A percentile compares a stretch with the other conserved stretches of the same genome.
phyloP scores from a whole-genome alignment of 306 rosid species.

The Lathyrus oleraceus region DNA sequence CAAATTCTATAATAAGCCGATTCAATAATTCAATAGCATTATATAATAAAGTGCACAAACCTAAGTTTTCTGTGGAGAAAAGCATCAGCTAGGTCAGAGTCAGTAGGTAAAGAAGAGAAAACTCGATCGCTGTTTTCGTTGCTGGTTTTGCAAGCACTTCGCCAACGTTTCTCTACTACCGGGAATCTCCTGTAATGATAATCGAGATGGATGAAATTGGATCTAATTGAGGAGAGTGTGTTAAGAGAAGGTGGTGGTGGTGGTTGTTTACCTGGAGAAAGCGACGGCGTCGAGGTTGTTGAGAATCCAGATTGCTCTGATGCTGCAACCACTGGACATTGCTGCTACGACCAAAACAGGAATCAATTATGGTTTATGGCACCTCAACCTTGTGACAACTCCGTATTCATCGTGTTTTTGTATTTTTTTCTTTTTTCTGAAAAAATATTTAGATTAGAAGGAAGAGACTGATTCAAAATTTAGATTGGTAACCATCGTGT shows the following conservation, averaged over 20 bases:
- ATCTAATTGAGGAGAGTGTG: constrained; percentile 6
- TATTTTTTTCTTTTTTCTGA: neutral
- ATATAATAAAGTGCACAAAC: constrained; percentile 31
- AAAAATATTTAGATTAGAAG: too few species aligned
- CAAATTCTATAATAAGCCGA: neutral
- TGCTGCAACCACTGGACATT: constrained; percentile 73
- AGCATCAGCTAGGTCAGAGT: constrained; percentile 69
- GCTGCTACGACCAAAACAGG: constrained; percentile 27
- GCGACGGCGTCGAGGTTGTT: constrained; percentile 75
- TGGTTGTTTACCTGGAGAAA: constrained; percentile 61
- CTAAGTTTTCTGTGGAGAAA: constrained; percentile 65
- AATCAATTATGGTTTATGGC: neutral
- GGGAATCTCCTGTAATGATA: constrained; percentile 72
- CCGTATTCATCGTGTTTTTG: neutral
- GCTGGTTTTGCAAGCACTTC: constrained; percentile 52
- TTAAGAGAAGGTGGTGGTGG: neutral
- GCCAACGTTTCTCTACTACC: constrained; percentile 94
- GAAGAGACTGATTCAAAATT: too few species aligned
- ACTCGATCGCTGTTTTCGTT: constrained; percentile 34
- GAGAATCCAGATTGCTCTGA: constrained; percentile 95
- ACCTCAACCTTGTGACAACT: neutral
- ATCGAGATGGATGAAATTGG: neutral
- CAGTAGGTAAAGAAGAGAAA: constrained; percentile 54
- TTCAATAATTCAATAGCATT: neutral
- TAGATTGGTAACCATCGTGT: too few species aligned